Evolutionary conservation across 1,284 basidiomycete species (phyloP).

Genomic region (Puccinia novopanici): DNA sequence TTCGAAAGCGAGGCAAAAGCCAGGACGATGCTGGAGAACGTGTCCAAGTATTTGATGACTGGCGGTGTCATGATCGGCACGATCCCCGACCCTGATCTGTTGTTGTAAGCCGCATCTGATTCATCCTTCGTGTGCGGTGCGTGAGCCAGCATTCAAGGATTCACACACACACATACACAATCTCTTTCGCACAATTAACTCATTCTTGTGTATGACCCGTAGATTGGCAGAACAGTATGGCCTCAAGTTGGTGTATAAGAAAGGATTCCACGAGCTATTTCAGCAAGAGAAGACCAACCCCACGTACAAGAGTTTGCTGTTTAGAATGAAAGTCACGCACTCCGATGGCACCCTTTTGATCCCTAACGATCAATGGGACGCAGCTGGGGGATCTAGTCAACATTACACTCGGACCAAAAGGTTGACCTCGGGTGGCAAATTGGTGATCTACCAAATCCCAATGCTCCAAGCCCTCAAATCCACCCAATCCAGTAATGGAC

Average conservation of each 20-base stretch:
- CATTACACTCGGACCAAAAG: too few relatives aligned
- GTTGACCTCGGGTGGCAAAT: slow-evolving; percentile 85
- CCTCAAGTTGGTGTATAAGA: slow-evolving; percentile 73
- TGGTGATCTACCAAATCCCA: slow-evolving; percentile 81
- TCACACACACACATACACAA: neutral
- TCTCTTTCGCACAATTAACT: neutral
- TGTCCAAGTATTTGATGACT: slow-evolving; percentile 72
- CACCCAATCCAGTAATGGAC: slow-evolving; percentile 69
- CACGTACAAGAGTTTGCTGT: slow-evolving; percentile 63
- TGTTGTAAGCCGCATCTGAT: slow-evolving; percentile 65
- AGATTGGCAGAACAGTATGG: slow-evolving; percentile 83
- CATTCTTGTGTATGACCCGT: slow-evolving; percentile 30
- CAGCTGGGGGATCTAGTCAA: too few relatives aligned
- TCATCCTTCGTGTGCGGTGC: slow-evolving; percentile 65
- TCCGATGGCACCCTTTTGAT: slow-evolving; percentile 79
- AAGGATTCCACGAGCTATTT: slow-evolving; percentile 85
- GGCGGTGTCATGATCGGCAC: slow-evolving; percentile 93
- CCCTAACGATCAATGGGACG: slow-evolving; percentile 92
- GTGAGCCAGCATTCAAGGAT: slow-evolving; percentile 56
- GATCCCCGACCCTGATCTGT: slow-evolving; percentile 78
- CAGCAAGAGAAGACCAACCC: slow-evolving; percentile 72
- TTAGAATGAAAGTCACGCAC: slow-evolving; percentile 85
- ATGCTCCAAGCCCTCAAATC: slow-evolving; percentile 70
- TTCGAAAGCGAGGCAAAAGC: slow-evolving; percentile 86
- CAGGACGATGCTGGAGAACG: slow-evolving; percentile 89